Percentiles rank a stretch among this genome's conserved stretches.
Conservation (phyloP, 768 basidiomycete genomes). For the Tubosaeta brunneosetosa region DNA sequence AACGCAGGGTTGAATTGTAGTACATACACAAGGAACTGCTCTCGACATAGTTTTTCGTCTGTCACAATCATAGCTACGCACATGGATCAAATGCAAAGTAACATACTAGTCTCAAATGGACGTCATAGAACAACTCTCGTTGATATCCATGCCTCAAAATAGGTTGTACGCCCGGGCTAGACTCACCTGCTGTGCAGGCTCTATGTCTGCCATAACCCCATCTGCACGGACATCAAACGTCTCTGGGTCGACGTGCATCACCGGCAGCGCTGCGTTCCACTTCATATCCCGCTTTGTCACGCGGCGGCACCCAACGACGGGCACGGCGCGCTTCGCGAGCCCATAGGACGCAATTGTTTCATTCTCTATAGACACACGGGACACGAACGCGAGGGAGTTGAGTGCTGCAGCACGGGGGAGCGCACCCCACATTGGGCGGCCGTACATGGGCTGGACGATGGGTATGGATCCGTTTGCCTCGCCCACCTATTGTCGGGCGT, state of each 20-base stretch:
- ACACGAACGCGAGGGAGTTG: slow-evolving; percentile 86
- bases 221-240: slow-evolving; percentile 82
- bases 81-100: slow-evolving; percentile 3
- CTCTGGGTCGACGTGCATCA: slow-evolving; percentile 89
- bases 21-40: not conserved
- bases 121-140: not conserved
- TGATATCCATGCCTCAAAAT: slow-evolving; percentile 44
- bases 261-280: slow-evolving; percentile 78
- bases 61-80: not conserved
- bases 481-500: slow-evolving; percentile 62
- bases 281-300: slow-evolving; percentile 91
- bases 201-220: slow-evolving; percentile 70
- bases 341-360: slow-evolving; percentile 62
- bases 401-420: slow-evolving; percentile 45
- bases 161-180: slow-evolving; percentile 74
- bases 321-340: slow-evolving; percentile 65
- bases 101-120: not conserved
- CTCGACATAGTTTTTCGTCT: not conserved
- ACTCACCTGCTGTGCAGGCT: slow-evolving; percentile 65
- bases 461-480: slow-evolving; percentile 97
- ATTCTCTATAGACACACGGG: slow-evolving; percentile 56
- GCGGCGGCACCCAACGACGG: slow-evolving; percentile 70
- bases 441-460: slow-evolving; percentile 84
- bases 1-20: slow-evolving; percentile 11
- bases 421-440: slow-evolving; percentile 92